Base-by-base conservation (phyloP, 176 grass and related monocot genomes). In the Phoenix dactylifera region DNA sequence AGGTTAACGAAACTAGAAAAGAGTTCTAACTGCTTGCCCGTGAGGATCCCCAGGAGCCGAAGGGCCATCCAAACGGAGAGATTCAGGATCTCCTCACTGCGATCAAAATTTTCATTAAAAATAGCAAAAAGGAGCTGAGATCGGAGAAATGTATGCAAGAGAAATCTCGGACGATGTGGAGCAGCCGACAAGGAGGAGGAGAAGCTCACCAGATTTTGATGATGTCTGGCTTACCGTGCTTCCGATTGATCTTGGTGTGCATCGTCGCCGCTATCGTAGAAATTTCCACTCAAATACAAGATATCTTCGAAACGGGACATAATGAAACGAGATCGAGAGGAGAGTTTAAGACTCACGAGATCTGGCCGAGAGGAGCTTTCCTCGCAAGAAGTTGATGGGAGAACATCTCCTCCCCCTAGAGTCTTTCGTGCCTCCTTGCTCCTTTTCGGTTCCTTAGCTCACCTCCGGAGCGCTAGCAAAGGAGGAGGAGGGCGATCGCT, bases 221-320 rank as follows among this genome's bases (percentile, higher is more conserved):
- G 72, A 91, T 85, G 76, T 97, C 78, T 69, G 90, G 74, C 74
- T 85, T 96, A 67, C 77, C 68, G 50, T 91, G 92, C 16, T 78
- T 75, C 53, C 87, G 71, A 76, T 91, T 83, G 57, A 91, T 83
- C 69, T 85, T 97, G 1, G 84, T 62, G 72, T 88, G 83, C 60
- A 97, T 72, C 30, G 87, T 91, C 30, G 84, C 92, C 52, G 92
- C 92, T 80, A 97, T 97, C 92, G 83, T 96, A 70, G 72, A 18
- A 12, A 35, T 35, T 9, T 35, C 32, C 32, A 35, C 32, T 35
- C 32, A 35, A 7, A 7, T 32, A 32, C 30, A 32, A 32, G 7
- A 9, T 12, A 39, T 39, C 1, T 39, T 12, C 7, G 7, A 39
- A 39, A 39, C 35, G 4, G 28, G n/a, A 44, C 23, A 57, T 22